Evolutionary conservation across 352 stramenopile genomes (phyloP), one percentile per base, ranked within the genome.

Genomic region (Ophiocytium majus): DNA sequence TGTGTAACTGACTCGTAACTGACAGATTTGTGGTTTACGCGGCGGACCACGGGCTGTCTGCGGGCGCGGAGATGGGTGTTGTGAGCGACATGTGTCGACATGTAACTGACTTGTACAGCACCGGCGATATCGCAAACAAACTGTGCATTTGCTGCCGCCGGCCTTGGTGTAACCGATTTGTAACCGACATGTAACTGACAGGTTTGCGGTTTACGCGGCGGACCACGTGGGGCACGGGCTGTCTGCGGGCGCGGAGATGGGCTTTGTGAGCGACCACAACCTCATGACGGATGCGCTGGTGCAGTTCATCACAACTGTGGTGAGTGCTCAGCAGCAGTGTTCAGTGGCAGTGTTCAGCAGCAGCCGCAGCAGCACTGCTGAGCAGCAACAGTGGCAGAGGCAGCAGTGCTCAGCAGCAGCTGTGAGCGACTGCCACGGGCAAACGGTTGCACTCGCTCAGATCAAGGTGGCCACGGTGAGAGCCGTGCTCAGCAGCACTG

Each of bases 181-280:
- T n/a, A n/a, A n/a, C n/a, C n/a, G n/a, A n/a, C n/a, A n/a, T n/a
- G n/a, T n/a, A n/a, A n/a, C n/a, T n/a, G n/a, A n/a, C n/a, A n/a
- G n/a, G n/a, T 85, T 75, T 37, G 50, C 84, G 63, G 84, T 88
- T 10, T 85, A 83, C 37, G 84, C 84, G 0, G 78, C 86, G 31
- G 84, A 88, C 76, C 84, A 88, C 66, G 34, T 86, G 34, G 84
- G 80, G 9, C 84, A 88, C 43, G 84, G 84, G 43, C 82, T 88
- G 84, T 85, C 63, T 14, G 28, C 78, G 14, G 82, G 76, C 19
- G 50, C 32, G 63, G 74, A 66, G 0, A 76, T 64, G 10, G 83
- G 83, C 23, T 50, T 87, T 9, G 79, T 87, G 36, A 31, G 76
- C 49, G 84, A 88, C 63, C 50, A 82, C 71, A 83, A 37, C 28